phyloP scores from a whole-genome alignment of 225 moss, liverwort and hornwort genomes.

The Straminergon stramineum region DNA sequence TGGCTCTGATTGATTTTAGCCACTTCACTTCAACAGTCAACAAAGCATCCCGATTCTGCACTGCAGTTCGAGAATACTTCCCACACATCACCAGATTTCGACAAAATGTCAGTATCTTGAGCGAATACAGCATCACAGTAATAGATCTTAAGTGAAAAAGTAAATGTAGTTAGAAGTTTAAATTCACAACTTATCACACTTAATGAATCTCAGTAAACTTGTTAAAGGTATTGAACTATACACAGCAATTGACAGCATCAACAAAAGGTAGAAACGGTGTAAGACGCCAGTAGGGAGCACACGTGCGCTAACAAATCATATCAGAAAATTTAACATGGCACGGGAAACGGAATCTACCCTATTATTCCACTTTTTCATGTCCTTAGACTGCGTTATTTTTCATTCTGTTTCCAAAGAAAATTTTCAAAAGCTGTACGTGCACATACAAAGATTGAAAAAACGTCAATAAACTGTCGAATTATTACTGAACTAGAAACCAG shows the following conservation, averaged over 20 bases:
- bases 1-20: conserved; percentile 59
- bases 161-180: background rate
- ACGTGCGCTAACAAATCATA: background rate
- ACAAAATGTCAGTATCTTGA: conserved; percentile 7
- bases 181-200: background rate
- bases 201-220: background rate
- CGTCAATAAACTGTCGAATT: background rate
- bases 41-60: conserved; percentile 51
- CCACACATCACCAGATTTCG: background rate
- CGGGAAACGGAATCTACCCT: background rate
- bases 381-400: background rate
- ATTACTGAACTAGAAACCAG: background rate
- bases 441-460: background rate
- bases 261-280: background rate
- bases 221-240: background rate
- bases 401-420: background rate
- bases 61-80: conserved; percentile 72
- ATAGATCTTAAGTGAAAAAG: background rate
- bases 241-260: background rate
- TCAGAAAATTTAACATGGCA: background rate
- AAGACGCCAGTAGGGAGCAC: background rate
- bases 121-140: background rate
- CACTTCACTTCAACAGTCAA: conserved; percentile 61
- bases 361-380: background rate
- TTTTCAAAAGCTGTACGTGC: background rate